Base-by-base conservation (phyloP, 768 basidiomycete genomes). In the Tricholoma bakamatsutake region DNA sequence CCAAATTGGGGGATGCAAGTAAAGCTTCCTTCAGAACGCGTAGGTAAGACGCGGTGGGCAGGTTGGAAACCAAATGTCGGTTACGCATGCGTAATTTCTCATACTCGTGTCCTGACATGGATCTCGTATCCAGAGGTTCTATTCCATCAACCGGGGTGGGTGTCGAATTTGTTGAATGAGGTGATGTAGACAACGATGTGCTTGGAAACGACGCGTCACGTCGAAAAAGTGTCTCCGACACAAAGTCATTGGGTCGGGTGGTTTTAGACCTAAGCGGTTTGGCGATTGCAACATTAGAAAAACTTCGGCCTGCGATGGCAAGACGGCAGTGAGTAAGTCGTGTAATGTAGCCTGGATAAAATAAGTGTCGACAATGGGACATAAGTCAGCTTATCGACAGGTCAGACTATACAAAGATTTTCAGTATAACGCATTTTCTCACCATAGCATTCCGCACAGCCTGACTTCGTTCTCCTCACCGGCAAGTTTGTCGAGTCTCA, bases 281-380 rank as follows among this genome's bases (percentile, higher is more conserved):
- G 66, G 66, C 49, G 61, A 57, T 55, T 59, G 61, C 46, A 59
- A 52, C 45, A 65, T 65, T 28, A 53, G 65, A 45, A 57, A 61
- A 57, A 63, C 63, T 62, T 61, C 37, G n/a, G 52, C 17, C 28
- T 53, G n/a, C 17, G 43, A 50, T 57, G 37, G 53, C 52, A 48
- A 61, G 53, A 50, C 53, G 58, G 55, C 55, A 61, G 39, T 31
- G 35, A 57, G 50, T 48, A 58, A 66, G 56, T 61, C 67, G 71
- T 54, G 64, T 66, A 62, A 72, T 66, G 69, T 74, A 72, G 70
- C 73, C 73, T 79, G 74, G 74, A 62, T 73, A 71, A 64, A 79
- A 69, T 71, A 77, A 70, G 73, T 72, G 78, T 72, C 82, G 84
- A 78, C 85, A 84, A 81, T 82, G 76, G 73, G 78, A 85, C 85